Conservation (phyloP, 192 early-diverging fungal genomes). For the Oehlia diaphana region DNA sequence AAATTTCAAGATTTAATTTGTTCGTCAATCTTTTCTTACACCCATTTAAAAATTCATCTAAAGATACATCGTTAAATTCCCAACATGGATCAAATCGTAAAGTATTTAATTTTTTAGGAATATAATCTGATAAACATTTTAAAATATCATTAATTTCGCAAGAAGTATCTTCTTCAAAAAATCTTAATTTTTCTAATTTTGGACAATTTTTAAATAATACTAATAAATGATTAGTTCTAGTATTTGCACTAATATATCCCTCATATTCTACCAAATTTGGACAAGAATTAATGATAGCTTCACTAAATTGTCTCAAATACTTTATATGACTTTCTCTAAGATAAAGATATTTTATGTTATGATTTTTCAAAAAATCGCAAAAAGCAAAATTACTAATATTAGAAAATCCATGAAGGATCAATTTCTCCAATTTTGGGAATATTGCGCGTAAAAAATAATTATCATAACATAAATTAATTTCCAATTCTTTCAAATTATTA, state of each 20-base stretch:
- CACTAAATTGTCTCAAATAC: background rate
- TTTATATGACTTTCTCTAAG: background rate
- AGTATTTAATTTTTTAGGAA: background rate
- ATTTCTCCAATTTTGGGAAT: background rate
- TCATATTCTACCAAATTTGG: background rate
- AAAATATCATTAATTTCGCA: background rate
- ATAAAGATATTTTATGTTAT: background rate
- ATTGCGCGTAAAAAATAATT: too few relatives aligned
- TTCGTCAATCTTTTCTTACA: background rate
- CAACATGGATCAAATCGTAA: background rate
- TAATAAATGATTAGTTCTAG: background rate
- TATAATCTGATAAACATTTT: background rate
- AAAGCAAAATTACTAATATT: background rate
- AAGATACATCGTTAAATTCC: background rate
- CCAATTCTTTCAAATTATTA: background rate
- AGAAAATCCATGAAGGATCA: background rate
- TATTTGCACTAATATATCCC: background rate
- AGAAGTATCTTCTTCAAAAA: background rate
- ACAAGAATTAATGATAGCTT: background rate
- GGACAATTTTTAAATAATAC: background rate
- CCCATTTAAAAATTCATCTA: background rate
- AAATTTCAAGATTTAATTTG: background rate
- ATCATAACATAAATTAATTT: rapidly evolving
- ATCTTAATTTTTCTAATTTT: background rate
- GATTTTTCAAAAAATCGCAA: background rate